phyloP scores from a whole-genome alignment of 495 filamentous ascomycete genomes.

The Filosporella fistucella region DNA sequence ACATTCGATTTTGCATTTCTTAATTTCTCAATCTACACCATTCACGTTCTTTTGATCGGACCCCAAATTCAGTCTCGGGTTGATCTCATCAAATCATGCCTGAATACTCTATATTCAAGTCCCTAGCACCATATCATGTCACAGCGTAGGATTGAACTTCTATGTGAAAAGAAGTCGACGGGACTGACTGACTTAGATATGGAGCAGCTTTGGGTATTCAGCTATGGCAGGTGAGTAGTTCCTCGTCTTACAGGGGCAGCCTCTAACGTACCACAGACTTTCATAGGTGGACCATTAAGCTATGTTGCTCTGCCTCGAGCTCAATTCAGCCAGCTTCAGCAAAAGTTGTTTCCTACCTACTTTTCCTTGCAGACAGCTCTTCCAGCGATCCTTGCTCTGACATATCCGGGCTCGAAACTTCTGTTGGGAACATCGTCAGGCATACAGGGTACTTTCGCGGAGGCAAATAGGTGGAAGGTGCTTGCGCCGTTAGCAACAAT shows the following conservation, averaged over 20 bases:
- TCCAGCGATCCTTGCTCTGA: slow-evolving; percentile 70
- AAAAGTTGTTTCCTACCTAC: slow-evolving; percentile 78
- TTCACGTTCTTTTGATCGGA: too few species aligned
- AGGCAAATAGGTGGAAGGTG: slow-evolving; percentile 51
- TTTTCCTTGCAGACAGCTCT: slow-evolving; percentile 75
- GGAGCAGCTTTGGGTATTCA: slow-evolving; percentile 74
- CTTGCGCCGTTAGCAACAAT: slow-evolving; percentile 62
- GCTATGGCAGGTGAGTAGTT: slow-evolving; percentile 63
- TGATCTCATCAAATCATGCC: too few species aligned
- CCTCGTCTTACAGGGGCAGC: not conserved
- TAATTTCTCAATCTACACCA: too few species aligned
- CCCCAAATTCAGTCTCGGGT: too few species aligned
- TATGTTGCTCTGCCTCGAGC: slow-evolving; percentile 71
- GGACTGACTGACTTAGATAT: slow-evolving; percentile 55
- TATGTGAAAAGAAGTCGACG: too few species aligned
- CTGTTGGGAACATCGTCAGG: slow-evolving; percentile 32
- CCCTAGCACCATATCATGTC: slow-evolving; percentile 72
- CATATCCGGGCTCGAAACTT: slow-evolving; percentile 56
- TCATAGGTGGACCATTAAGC: slow-evolving; percentile 70
- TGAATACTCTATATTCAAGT: slow-evolving; percentile 39
- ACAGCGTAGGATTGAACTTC: slow-evolving; percentile 52
- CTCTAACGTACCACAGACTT: slow-evolving; percentile 48
- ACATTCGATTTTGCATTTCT: too few species aligned
- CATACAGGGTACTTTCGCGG: slow-evolving; percentile 50
- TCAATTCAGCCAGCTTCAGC: slow-evolving; percentile 76